Conservation (phyloP, 345 rosid species). For the Syzygium aqueum region DNA sequence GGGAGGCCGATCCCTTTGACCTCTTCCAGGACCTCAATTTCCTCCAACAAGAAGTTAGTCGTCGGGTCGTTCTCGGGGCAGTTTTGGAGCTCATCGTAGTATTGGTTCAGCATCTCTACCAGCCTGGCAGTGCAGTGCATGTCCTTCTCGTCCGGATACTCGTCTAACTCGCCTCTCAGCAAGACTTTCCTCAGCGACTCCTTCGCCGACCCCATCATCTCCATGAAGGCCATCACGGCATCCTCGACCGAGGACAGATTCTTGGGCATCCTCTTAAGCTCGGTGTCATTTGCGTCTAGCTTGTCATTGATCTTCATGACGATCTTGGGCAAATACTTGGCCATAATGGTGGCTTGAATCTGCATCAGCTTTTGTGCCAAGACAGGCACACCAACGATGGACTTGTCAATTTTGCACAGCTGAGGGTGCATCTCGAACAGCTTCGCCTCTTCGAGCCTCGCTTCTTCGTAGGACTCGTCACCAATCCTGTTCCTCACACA, state of each 20-base stretch:
- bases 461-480: constrained; percentile 25
- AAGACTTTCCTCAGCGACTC: constrained; percentile 32
- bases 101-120: constrained; percentile 13
- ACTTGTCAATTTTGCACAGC: constrained; percentile 20
- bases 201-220: constrained; percentile 23
- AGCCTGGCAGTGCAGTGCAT: constrained; percentile 24
- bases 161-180: constrained; percentile 32
- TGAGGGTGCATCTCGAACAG: constrained; percentile 12
- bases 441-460: constrained; percentile 11
- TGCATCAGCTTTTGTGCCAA: constrained; percentile 23
- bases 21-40: constrained; percentile 20
- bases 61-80: not conserved
- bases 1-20: constrained; percentile 19
- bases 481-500: constrained; percentile 34
- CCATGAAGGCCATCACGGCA: constrained; percentile 27
- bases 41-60: constrained; percentile 10
- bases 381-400: constrained; percentile 26
- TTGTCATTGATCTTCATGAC: constrained; percentile 22
- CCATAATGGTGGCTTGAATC: constrained; percentile 22
- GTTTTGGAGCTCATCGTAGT: not conserved
- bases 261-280: constrained; percentile 20
- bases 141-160: constrained; percentile 14
- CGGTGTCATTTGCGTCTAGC: not conserved
- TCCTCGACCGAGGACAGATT: constrained; percentile 17
- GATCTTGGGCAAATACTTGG: constrained; percentile 19